These are phyloP conservation scores for Phialemoniopsis sp. DNA, from an alignment of 2,329 filamentous ascomycete genomes.

Conservation along the genomic window DNA sequence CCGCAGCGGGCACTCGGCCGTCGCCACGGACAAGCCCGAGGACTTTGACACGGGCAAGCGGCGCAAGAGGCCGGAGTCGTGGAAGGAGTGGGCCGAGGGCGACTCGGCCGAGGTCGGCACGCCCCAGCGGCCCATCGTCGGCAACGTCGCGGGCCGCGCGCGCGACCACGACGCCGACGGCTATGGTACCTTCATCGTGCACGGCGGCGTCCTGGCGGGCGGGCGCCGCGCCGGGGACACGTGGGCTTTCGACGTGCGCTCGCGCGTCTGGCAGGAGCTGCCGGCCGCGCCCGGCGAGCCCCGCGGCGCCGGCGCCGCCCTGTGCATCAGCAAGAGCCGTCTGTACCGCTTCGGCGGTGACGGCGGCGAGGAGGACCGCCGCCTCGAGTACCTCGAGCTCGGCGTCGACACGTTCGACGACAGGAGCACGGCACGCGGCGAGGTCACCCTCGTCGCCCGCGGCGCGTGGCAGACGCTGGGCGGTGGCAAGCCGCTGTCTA, in stretches of 20 bases:
- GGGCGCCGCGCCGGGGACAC: constrained; percentile 63
- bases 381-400: constrained; percentile 62
- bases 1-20: background rate
- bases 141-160: constrained; percentile 51
- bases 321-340: constrained; percentile 59
- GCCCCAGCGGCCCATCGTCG: constrained; percentile 56
- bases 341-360: constrained; percentile 80
- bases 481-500: constrained; percentile 14
- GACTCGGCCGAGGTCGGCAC: constrained; percentile 50
- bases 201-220: constrained; percentile 67
- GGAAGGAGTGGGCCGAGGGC: constrained; percentile 53
- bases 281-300: constrained; percentile 62
- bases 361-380: constrained; percentile 49
- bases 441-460: constrained; percentile 45
- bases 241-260: constrained; percentile 71
- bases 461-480: constrained; percentile 47
- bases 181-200: constrained; percentile 67
- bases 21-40: constrained; percentile 41
- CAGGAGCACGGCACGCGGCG: constrained; percentile 34
- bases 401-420: constrained; percentile 53
- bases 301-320: constrained; percentile 58
- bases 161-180: constrained; percentile 59
- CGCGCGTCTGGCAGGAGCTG: constrained; percentile 63
- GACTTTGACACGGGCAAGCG: constrained; percentile 30
- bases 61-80: constrained; percentile 34